phyloP scores from a whole-genome alignment of 306 rosid species.

The Dicorynia guianensis region DNA sequence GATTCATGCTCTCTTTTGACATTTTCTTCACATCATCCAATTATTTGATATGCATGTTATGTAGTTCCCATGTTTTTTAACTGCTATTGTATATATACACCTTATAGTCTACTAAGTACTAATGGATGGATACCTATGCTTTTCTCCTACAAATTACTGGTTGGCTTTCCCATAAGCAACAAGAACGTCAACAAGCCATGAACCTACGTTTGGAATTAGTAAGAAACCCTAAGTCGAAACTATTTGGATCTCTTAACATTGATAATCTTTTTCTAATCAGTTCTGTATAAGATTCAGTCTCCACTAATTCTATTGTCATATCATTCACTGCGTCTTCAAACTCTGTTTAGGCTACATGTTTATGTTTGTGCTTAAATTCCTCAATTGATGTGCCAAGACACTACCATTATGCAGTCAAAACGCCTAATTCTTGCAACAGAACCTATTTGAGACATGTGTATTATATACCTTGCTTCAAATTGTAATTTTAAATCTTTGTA shows the following conservation, averaged over 20 bases:
- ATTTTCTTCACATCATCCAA: conserved; percentile 14
- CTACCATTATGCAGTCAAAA: not conserved
- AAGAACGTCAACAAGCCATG: conserved; percentile 12
- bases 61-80: conserved; percentile 5
- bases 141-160: not conserved
- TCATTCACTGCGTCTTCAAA: not conserved
- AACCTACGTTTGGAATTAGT: conserved; percentile 14
- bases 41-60: conserved; percentile 6
- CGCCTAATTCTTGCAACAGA: conserved; percentile 4
- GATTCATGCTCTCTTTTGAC: conserved; percentile 15
- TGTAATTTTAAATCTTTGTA: conserved; percentile 15
- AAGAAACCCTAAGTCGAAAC: not conserved
- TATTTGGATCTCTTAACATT: conserved; percentile 4
- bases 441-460: conserved; percentile 17
- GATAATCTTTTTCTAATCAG: conserved; percentile 13
- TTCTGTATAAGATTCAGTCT: conserved; percentile 7
- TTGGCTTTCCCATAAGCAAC: not conserved
- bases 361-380: not conserved
- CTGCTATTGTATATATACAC: not conserved
- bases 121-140: not conserved
- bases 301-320: conserved; percentile 13
- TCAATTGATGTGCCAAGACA: conserved; percentile 17
- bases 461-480: conserved; percentile 33
- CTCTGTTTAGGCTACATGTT: conserved; percentile 11
- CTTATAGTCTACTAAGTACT: not conserved